phyloP scores from a whole-genome alignment of 345 rosid species.

The Excoecaria agallocha region DNA sequence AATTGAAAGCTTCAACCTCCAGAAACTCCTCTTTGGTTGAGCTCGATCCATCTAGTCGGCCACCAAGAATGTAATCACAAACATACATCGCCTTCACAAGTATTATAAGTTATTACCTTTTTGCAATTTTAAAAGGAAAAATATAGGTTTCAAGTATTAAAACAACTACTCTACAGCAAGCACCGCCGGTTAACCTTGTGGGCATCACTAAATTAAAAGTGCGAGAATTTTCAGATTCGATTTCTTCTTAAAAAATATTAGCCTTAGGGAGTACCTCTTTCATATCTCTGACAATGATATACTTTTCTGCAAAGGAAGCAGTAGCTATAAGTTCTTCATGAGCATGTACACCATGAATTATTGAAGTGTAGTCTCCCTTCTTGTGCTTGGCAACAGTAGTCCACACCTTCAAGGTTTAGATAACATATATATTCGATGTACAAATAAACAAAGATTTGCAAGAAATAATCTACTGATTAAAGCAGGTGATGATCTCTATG shows the following conservation, averaged over 20 bases:
- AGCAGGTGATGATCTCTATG: neutral
- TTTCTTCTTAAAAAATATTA: no score
- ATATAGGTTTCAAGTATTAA: neutral
- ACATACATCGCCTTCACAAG: conserved; percentile 74
- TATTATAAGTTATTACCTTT: neutral
- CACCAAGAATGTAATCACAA: conserved; percentile 93
- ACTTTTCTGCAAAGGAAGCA: conserved; percentile 84
- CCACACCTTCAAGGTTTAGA: conserved; percentile 70
- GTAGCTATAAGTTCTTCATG: conserved; percentile 94
- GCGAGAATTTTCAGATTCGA: no score
- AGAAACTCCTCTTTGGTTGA: conserved; percentile 83
- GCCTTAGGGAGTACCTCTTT: conserved; percentile 50
- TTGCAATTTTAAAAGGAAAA: neutral
- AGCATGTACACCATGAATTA: conserved; percentile 88
- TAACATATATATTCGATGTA: neutral
- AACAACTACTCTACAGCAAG: no score
- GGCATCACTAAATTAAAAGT: no score
- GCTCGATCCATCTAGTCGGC: conserved; percentile 81
- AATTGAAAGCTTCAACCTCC: conserved; percentile 46
- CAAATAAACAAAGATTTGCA: conserved; percentile 2
- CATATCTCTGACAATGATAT: conserved; percentile 76
- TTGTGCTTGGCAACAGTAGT: conserved; percentile 87
- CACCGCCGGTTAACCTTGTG: no score
- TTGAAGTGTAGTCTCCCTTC: conserved; percentile 83
- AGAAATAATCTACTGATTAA: neutral